Evolutionary conservation across 805 yeast species (phyloP), one percentile per base, ranked within the genome.

Genomic region (Pichia rugopelliculosa): DNA sequence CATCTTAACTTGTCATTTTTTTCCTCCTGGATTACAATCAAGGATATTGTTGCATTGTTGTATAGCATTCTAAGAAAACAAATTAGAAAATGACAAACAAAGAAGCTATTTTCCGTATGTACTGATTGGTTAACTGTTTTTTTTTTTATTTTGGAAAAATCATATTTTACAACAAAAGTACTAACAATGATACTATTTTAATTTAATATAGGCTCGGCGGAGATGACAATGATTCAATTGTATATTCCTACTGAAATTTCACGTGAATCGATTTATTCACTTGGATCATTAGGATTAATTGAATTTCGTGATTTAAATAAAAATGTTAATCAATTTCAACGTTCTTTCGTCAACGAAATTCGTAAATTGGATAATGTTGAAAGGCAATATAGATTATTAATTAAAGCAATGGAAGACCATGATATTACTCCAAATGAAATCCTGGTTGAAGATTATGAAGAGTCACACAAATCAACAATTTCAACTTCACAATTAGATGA

Each of bases 291-390:
- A 58, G 95, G 96, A 33, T 69, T 81, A 49, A 76, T 95, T 36
- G 96, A 95, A 63, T 88, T 93, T 65, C 74, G 96, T 45, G 99
- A 93, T 67, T 73, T 88, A 64, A 93, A 93, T 68, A 72, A 82
- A 45, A 82, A 84, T 54, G 88, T 88, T 37, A 83, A 82, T 56
- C 80, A 87, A 39, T 93, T 93, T 68, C 98, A 91, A 70, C 79
- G 99, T 55, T 74, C 91, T 4, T 93, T 86, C 67, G 96, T 93
- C 51, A 78, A 81, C 59, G 98, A 93, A 57, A 80, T 91, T 53
- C 79, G 96, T 59, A 75, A 77, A 51, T 69, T 89, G 46, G 96
- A 91, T 64, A 87, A 89, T 60, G 82, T 85, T 30, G 90, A 90
- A 65, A 82, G 98, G 58, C 98, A 91, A 65, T 78, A 81, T 48